Evolutionary conservation across 345 rosid species (phyloP).

Genomic region (Acer saccharum): DNA sequence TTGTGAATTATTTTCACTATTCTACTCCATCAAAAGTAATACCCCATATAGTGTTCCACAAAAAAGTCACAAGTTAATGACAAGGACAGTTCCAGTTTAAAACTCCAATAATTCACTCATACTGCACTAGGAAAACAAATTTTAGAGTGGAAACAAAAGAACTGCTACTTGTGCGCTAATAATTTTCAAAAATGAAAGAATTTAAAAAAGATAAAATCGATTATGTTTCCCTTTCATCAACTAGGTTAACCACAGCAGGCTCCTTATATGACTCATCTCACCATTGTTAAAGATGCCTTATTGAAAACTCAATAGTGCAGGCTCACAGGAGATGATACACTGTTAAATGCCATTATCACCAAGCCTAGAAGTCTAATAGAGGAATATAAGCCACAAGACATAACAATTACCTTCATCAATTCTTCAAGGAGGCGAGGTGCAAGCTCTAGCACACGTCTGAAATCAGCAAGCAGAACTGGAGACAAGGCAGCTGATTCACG

Average conservation of each 20-base stretch:
- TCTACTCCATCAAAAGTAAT: background rate
- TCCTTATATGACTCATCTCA: background rate
- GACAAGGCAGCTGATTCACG: conserved; percentile 74
- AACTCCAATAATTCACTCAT: background rate
- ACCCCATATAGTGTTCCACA: background rate
- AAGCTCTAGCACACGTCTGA: conserved; percentile 85
- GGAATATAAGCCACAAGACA: conserved; percentile 1
- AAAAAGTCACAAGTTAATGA: background rate
- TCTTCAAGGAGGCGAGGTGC: conserved; percentile 98
- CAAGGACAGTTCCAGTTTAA: background rate
- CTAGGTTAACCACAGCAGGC: background rate
- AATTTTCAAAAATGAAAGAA: background rate
- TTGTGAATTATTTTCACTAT: background rate
- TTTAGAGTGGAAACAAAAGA: background rate
- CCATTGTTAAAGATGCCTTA: conserved; percentile 1
- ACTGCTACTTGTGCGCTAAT: background rate
- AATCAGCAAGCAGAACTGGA: conserved; percentile 78
- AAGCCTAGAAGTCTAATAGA: conserved; percentile 1
- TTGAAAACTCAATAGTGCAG: background rate
- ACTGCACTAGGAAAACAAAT: background rate
- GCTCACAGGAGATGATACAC: background rate
- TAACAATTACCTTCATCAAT: conserved; percentile 72
- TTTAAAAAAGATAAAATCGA: background rate
- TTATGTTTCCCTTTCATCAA: conserved; percentile 10
- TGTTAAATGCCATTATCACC: conserved; percentile 6